Evolutionary conservation across 2,329 filamentous ascomycete species (phyloP).

Genomic region (Exophiala bonariae): DNA sequence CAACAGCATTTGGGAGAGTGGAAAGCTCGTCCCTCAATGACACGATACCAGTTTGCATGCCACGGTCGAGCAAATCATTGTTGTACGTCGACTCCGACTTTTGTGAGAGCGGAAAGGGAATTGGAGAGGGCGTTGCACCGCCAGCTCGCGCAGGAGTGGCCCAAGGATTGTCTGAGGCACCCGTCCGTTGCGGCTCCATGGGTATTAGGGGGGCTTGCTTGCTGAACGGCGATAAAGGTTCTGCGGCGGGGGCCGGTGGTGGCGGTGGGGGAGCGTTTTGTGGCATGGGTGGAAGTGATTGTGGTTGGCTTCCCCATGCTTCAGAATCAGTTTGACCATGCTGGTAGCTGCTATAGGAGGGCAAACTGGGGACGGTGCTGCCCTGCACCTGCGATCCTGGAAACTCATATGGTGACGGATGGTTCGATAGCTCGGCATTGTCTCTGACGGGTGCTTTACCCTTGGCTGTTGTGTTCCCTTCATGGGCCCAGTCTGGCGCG

Average conservation of each 20-base stretch:
- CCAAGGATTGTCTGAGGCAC: slow-evolving; percentile 24
- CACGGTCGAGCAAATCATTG: slow-evolving; percentile 23
- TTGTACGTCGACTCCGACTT: slow-evolving; percentile 21
- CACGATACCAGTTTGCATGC: slow-evolving; percentile 17
- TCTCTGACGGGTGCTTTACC: slow-evolving; percentile 18
- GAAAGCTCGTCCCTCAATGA: slow-evolving; percentile 17
- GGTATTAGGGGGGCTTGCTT: slow-evolving; percentile 21
- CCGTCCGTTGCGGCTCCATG: slow-evolving; percentile 10
- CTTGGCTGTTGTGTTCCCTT: slow-evolving; percentile 2
- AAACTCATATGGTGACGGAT: background rate
- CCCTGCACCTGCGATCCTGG: slow-evolving; percentile 7
- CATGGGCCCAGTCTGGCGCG: slow-evolving; percentile 9
- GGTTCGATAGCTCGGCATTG: background rate
- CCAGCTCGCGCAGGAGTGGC: slow-evolving; percentile 10
- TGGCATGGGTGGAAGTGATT: slow-evolving; percentile 16
- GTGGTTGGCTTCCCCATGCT: slow-evolving; percentile 6
- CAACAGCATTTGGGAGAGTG: slow-evolving; percentile 16
- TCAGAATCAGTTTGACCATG: slow-evolving; percentile 4
- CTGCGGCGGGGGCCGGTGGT: slow-evolving; percentile 5
- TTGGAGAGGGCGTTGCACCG: slow-evolving; percentile 17
- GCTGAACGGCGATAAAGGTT: slow-evolving; percentile 19
- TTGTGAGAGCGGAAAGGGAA: slow-evolving; percentile 22
- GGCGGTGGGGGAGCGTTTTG: slow-evolving; percentile 19
- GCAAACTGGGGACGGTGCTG: background rate
- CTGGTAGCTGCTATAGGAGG: slow-evolving; percentile 7